Evolutionary conservation across 1,284 basidiomycete genomes (phyloP), one percentile per base, ranked within the genome.

Genomic region (Ceratobasidium theobromae): DNA sequence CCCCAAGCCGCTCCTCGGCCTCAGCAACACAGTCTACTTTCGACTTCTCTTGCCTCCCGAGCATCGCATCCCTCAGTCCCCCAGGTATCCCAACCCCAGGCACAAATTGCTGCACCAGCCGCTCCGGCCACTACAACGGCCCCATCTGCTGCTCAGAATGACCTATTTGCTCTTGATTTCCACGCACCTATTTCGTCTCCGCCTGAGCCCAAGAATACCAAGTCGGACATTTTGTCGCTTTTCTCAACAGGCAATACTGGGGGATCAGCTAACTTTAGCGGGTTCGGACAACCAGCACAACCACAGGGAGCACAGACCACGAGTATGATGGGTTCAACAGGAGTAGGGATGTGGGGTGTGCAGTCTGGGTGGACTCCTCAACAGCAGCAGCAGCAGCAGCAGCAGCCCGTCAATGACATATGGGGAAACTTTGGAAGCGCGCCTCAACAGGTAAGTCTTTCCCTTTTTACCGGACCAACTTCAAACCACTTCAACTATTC

Each of bases 151-250:
- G 68, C 75, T 18, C 74, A 75, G 27, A 84, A 89, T 69, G 91
- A 93, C 69, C 78, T 96, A 2, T 95, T 95, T 74, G 86, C 88
- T 35, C 85, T 95, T 53, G 93, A 95, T 76, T 95, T 95, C 78
- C 86, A 88, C 70, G 79, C 85, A 0, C 80, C 85, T 0, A 67
- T 80, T 11, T 70, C 78, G 0, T 68, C 80, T 12, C 70, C 78
- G 4, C 67, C 79, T 35, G 69, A 79, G 16, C 72, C 79, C 1
- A 73, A 76, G 25, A 72, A 74, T 3, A 82, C 87, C 65, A 95
- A 94, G 73, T 84, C 91, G 68, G 89, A 95, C 71, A 95, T 96
- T 71, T 80, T 96, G 41, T 93, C 90, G 0, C 82, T 95, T 49
- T 95, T 93, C 74, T 84, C 88, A n/a, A 72, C 82, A 5, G 72